phyloP scores from a whole-genome alignment of 164 flowering plant species.

The Nelumbo lutea region DNA sequence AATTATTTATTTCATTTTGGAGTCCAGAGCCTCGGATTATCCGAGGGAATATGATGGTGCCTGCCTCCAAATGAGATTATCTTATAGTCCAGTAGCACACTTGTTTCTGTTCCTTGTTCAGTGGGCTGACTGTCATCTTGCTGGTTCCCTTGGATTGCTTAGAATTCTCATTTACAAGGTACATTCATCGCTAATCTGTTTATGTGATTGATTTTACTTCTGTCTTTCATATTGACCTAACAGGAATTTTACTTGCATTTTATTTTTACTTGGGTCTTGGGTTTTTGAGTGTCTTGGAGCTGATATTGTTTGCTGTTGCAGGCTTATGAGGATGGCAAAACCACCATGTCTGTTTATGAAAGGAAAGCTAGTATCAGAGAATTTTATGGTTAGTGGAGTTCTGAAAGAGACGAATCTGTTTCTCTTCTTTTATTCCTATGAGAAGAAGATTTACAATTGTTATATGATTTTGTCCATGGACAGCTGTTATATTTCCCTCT shows the following conservation, averaged over 20 bases:
- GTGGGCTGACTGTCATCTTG: conserved; percentile 89
- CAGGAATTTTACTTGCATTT: background rate
- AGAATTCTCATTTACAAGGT: conserved; percentile 87
- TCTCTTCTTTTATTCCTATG: background rate
- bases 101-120: conserved; percentile 81
- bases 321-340: conserved; percentile 84
- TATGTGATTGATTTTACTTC: background rate
- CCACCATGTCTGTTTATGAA: conserved; percentile 76
- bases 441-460: too few species aligned
- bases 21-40: conserved; percentile 74
- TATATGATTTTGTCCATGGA: background rate
- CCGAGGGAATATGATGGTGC: conserved; percentile 80
- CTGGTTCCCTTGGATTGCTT: conserved; percentile 88
- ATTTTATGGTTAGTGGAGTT: conserved; percentile 62
- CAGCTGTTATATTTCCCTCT: conserved; percentile 88
- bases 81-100: conserved; percentile 85
- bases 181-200: background rate
- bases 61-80: conserved; percentile 83
- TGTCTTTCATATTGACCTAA: background rate
- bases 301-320: conserved; percentile 21
- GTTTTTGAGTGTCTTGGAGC: background rate
- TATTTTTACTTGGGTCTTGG: background rate
- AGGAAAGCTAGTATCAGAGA: conserved; percentile 81
- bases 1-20: background rate
- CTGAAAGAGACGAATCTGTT: background rate